These are phyloP conservation scores for Cymbopogon citratus DNA, from an alignment of 176 grass and related monocot species.

Conservation along the genomic window DNA sequence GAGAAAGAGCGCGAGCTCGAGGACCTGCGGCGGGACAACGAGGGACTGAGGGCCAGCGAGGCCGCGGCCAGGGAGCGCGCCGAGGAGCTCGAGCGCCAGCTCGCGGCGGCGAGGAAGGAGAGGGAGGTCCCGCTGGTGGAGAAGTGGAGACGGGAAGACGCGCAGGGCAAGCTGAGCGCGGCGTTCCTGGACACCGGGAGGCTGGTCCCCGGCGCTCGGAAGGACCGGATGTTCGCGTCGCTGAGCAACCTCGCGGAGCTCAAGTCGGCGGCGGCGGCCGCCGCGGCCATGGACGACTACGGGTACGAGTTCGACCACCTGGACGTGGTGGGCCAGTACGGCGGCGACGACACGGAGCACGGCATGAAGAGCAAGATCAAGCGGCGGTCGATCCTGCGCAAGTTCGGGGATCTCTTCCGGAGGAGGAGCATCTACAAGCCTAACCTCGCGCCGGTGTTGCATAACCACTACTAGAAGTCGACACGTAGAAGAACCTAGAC, in stretches of 20 bases:
- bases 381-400: constrained; percentile 52
- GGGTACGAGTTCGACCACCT: constrained; percentile 61
- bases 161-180: constrained; percentile 41
- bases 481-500: not conserved
- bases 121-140: not conserved
- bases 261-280: constrained; percentile 42
- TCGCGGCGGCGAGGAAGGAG: constrained; percentile 22
- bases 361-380: constrained; percentile 38
- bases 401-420: constrained; percentile 61
- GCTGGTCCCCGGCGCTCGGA: constrained; percentile 10
- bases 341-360: constrained; percentile 24
- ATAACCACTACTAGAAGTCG: not conserved
- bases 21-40: no score
- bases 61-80: constrained; percentile 13
- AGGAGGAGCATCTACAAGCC: constrained; percentile 39
- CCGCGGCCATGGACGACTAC: constrained; percentile 48
- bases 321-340: constrained; percentile 30
- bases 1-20: no score
- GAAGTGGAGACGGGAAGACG: constrained; percentile 9
- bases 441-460: not conserved
- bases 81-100: constrained; percentile 52
- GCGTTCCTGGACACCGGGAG: constrained; percentile 33
- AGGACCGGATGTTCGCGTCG: constrained; percentile 57
- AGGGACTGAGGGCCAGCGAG: no score
- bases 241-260: constrained; percentile 72